Percentiles rank a stretch among this genome's conserved stretches.
Conservation (phyloP, 1,284 basidiomycete genomes). For the Pseudomicrostroma phylloplanum region DNA sequence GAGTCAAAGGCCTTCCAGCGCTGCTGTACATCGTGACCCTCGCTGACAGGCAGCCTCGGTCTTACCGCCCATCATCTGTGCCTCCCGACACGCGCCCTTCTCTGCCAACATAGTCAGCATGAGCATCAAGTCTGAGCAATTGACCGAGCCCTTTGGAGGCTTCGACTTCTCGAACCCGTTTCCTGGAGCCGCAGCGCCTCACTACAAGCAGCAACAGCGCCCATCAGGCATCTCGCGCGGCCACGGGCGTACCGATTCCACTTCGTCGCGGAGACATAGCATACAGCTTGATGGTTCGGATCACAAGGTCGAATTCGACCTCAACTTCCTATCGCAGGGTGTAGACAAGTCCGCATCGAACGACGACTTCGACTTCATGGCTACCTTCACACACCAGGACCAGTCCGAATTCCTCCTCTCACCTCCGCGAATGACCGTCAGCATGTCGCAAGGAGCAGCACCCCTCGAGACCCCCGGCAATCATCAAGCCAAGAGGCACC, state of each 20-base stretch:
- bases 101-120: no score
- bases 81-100: no score
- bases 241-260: conserved; percentile 23
- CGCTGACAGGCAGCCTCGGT: no score
- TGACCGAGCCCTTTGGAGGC: no score
- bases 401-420: conserved; percentile 36
- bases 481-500: conserved; percentile 35
- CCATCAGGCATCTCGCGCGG: background rate
- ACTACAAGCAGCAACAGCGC: no score
- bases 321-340: conserved; percentile 17
- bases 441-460: conserved; percentile 13
- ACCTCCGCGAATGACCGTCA: conserved; percentile 40
- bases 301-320: conserved; percentile 11
- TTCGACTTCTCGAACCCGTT: no score
- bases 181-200: no score
- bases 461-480: background rate
- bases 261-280: conserved; percentile 31
- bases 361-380: conserved; percentile 13
- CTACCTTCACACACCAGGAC: conserved; percentile 11
- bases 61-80: no score
- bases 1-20: no score
- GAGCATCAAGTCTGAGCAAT: no score
- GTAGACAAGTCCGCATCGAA: conserved; percentile 13
- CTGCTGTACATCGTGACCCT: no score
- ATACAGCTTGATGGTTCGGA: conserved; percentile 26